Conservation (phyloP, 2,329 filamentous ascomycete species). For the Amesomyces nigricolor region DNA sequence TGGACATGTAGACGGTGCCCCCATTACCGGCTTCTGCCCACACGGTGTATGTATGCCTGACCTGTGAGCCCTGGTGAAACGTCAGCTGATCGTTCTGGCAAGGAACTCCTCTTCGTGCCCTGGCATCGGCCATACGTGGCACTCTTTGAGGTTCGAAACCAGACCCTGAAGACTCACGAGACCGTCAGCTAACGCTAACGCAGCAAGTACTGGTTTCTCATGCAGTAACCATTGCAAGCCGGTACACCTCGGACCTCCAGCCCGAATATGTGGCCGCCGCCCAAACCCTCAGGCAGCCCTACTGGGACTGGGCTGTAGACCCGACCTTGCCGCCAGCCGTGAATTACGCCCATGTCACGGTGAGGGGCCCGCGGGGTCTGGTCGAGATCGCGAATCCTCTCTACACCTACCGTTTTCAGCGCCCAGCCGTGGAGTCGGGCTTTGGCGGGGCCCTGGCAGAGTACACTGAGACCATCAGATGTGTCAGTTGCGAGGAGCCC, state of each 20-base stretch:
- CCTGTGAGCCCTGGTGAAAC: not conserved
- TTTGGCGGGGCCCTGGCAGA: slow-evolving; percentile 29
- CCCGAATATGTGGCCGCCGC: slow-evolving; percentile 41
- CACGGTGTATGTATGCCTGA: slow-evolving; percentile 38
- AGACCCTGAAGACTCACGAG: not conserved
- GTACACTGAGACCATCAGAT: slow-evolving; percentile 37
- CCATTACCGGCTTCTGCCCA: slow-evolving; percentile 39
- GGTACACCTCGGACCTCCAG: slow-evolving; percentile 36
- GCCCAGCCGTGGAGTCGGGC: slow-evolving; percentile 28
- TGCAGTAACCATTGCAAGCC: slow-evolving; percentile 41
- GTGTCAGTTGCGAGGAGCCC: slow-evolving; percentile 29
- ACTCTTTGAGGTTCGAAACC: slow-evolving; percentile 46
- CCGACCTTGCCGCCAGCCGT: slow-evolving; percentile 38
- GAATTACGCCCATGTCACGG: slow-evolving; percentile 27
- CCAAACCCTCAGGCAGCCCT: slow-evolving; percentile 35
- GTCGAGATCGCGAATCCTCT: slow-evolving; percentile 44
- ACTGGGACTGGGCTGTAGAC: slow-evolving; percentile 45
- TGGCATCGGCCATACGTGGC: slow-evolving; percentile 54
- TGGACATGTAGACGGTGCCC: slow-evolving; percentile 32
- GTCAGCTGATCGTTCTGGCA: slow-evolving; percentile 8
- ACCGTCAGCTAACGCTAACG: not conserved
- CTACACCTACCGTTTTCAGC: slow-evolving; percentile 45
- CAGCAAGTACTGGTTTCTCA: slow-evolving; percentile 48
- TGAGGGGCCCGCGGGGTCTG: slow-evolving; percentile 16
- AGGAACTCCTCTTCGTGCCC: slow-evolving; percentile 46